phyloP scores from a whole-genome alignment of 2,329 filamentous ascomycete genomes.

The Sporothrix variecibatus region DNA sequence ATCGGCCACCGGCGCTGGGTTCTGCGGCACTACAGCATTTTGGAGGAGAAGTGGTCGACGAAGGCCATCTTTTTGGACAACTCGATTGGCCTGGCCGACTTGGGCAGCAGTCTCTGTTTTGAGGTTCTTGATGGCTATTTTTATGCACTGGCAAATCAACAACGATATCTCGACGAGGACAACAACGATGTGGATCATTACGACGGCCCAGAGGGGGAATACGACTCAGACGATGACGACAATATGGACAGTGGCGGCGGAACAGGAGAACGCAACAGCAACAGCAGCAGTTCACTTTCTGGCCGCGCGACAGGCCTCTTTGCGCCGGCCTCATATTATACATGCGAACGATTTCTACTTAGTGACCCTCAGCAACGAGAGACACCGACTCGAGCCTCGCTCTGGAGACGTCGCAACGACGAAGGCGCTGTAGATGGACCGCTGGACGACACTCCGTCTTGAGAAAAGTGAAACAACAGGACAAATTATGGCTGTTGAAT shows the following conservation, averaged over 20 bases:
- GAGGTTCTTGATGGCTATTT: conserved; percentile 67
- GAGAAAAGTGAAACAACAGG: conserved; percentile 61
- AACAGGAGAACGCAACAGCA: background rate
- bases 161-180: conserved; percentile 31
- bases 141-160: conserved; percentile 70
- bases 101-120: conserved; percentile 70
- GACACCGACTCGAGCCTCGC: conserved; percentile 46
- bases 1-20: conserved; percentile 54
- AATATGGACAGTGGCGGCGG: too few species aligned
- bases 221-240: background rate
- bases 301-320: background rate
- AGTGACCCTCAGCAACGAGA: conserved; percentile 43
- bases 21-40: conserved; percentile 56
- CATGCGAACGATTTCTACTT: conserved; percentile 65
- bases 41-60: conserved; percentile 43
- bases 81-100: conserved; percentile 60
- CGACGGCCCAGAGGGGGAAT: background rate
- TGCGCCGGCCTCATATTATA: conserved; percentile 63
- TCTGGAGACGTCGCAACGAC: conserved; percentile 66
- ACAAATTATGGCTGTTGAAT: conserved; percentile 64
- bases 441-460: conserved; percentile 69
- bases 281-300: background rate
- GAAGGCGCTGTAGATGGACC: conserved; percentile 74
- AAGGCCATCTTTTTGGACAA: conserved; percentile 55
- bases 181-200: background rate